These are phyloP conservation scores for Penicillium polonicum DNA, from an alignment of 2,329 filamentous ascomycete genomes.

Conservation along the genomic window DNA sequence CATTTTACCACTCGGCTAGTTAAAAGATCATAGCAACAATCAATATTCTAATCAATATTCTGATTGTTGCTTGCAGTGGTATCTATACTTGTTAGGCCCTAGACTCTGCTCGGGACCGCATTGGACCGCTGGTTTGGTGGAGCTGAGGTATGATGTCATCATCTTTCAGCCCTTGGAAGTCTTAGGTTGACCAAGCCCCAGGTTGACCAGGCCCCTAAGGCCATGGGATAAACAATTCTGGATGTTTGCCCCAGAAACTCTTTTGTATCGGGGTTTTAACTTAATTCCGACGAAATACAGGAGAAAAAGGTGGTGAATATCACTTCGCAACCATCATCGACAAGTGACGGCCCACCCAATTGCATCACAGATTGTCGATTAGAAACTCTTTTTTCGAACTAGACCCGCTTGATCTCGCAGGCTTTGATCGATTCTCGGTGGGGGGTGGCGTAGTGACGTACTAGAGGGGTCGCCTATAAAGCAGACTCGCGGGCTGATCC, in stretches of 20 bases:
- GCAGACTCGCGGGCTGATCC: background rate
- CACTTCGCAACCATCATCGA: background rate
- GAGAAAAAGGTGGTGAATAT: background rate
- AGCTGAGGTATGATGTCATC: conserved; percentile 1
- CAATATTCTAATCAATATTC: no score
- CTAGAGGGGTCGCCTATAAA: background rate
- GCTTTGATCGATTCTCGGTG: background rate
- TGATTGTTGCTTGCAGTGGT: no score
- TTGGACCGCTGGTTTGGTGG: background rate
- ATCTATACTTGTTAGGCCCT: no score
- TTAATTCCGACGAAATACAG: background rate
- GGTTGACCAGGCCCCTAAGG: background rate
- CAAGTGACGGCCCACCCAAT: background rate
- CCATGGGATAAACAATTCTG: background rate
- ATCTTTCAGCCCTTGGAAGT: background rate
- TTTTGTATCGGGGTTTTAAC: background rate
- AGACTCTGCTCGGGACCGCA: no score
- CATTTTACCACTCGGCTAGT: no score
- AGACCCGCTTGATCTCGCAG: background rate
- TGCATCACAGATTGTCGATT: conserved; percentile 5
- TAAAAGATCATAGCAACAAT: no score
- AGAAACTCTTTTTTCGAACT: background rate
- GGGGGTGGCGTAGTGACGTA: background rate
- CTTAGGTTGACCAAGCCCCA: background rate
- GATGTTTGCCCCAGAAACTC: background rate